A percentile compares a stretch with the other conserved stretches of the same genome.
phyloP scores from a whole-genome alignment of 169 alveolate species.

The Cryptosporidium muris region DNA sequence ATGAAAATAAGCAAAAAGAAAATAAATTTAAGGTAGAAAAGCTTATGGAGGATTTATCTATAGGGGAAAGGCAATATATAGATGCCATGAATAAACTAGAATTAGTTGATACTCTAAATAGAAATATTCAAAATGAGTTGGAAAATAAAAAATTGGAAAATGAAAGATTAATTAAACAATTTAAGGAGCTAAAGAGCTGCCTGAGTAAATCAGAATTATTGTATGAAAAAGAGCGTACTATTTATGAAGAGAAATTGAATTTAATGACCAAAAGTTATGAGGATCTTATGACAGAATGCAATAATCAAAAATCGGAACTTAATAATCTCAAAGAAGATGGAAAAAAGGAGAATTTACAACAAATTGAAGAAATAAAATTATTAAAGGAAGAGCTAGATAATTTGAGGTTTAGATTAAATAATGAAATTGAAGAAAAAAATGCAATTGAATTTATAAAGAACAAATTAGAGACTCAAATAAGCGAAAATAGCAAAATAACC shows the following conservation, averaged over 20 bases:
- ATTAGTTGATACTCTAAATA: slow-evolving; percentile 8
- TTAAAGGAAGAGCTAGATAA: slow-evolving; percentile 12
- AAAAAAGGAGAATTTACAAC: slow-evolving; percentile 24
- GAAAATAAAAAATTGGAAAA: slow-evolving; percentile 4
- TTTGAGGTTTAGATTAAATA: background rate
- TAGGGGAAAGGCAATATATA: slow-evolving; percentile 22
- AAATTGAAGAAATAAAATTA: slow-evolving; percentile 25
- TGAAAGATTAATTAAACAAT: background rate
- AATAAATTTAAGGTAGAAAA: slow-evolving; percentile 1
- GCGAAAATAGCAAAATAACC: slow-evolving; percentile 4
- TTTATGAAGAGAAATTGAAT: slow-evolving; percentile 1
- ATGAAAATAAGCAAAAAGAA: background rate
- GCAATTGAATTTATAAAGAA: background rate
- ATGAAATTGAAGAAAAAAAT: slow-evolving; percentile 3
- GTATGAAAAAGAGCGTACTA: slow-evolving; percentile 10
- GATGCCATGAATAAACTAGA: slow-evolving; percentile 42
- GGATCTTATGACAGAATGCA: too few relatives aligned
- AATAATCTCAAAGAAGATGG: slow-evolving; percentile 20
- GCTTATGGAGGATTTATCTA: background rate
- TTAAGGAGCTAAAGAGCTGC: slow-evolving; percentile 9
- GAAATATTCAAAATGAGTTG: slow-evolving; percentile 1
- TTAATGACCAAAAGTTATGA: too few relatives aligned
- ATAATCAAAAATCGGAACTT: slow-evolving; percentile 3
- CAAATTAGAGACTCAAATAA: background rate
- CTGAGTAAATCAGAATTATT: background rate